Base-by-base conservation (phyloP, 768 basidiomycete genomes). In the Naganishia onofrii region DNA sequence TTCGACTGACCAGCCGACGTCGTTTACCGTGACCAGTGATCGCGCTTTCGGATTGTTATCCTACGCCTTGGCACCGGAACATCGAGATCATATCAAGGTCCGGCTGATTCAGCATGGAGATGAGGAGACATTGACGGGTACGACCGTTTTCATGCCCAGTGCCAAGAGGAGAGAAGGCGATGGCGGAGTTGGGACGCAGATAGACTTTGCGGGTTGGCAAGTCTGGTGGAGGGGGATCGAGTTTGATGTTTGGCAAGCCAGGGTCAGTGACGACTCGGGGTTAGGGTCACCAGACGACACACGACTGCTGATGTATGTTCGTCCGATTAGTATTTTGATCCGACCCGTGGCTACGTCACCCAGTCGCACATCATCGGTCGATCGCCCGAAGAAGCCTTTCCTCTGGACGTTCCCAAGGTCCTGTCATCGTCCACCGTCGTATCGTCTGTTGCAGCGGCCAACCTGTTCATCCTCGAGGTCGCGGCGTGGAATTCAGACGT, bases 361-460 rank as follows among this genome's bases (percentile, higher is more conserved):
- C 73, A 75, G 68, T 76, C 75, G 73, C 72, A 75, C 52, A 51
- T 78, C 68, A 66, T 76, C 29, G 60, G 70, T 1, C 66, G 67
- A 19, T 51, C 44, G 23, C 44, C 28, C n/a, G 46, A n/a, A 31
- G 51, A 54, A 21, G 21, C 51, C 66, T 48, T 67, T 34, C 36
- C 66, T 28, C 66, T 29, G n/a, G 21, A 8, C 29, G 23, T 53
- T 28, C 51, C 66, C 26, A 21, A 23, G 29, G 15, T 26, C 66
- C 28, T 34, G 38, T 42, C 42, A 23, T 64, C 60, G 23, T 26
- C 31, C 21, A 2, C 63, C 21, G 17, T n/a, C 46, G 19, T 53
- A 28, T 28, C 66, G n/a, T 51, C 70, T 29, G 34, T 68, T 3
- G 31, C 46, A 19, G 70, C 71, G 17, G 73, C 77, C 19, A 5